A percentile compares a stretch with the other conserved stretches of the same genome.
Evolutionary conservation across 208 protist genomes (phyloP).

Genomic region (Phytomonas sp.): DNA sequence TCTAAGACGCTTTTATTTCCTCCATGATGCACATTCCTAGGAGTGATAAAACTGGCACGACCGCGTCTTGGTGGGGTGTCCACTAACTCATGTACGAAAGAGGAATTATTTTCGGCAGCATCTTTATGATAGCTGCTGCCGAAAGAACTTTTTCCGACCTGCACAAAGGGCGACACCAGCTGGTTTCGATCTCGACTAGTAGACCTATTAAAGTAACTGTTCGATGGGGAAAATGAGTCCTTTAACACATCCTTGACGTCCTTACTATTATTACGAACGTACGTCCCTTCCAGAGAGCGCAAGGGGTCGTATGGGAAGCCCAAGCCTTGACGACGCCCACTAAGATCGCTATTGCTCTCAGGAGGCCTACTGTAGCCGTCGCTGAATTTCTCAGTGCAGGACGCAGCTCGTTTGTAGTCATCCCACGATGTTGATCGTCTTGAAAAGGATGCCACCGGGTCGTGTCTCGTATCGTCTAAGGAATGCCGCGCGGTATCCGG

Average conservation of each 20-base stretch:
- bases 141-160: background rate
- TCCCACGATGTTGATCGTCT: background rate
- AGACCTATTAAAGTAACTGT: background rate
- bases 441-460: background rate
- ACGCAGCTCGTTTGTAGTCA: background rate
- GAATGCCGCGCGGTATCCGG: background rate
- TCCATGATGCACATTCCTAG: background rate
- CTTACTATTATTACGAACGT: background rate
- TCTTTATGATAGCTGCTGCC: background rate
- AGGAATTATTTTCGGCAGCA: background rate
- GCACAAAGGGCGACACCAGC: background rate
- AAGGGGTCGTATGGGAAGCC: background rate
- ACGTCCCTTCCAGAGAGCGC: background rate
- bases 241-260: background rate
- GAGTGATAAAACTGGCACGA: background rate
- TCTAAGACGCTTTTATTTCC: background rate
- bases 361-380: background rate
- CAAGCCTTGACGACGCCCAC: background rate
- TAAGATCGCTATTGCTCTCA: background rate
- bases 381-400: background rate
- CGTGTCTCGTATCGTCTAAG: background rate
- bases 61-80: background rate
- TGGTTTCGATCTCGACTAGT: background rate
- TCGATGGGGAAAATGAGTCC: background rate
- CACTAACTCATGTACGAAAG: background rate